A percentile compares a stretch with the other conserved stretches of the same genome.
phyloP scores from a whole-genome alignment of 2,329 filamentous ascomycete species.

The Colletotrichum sp. region DNA sequence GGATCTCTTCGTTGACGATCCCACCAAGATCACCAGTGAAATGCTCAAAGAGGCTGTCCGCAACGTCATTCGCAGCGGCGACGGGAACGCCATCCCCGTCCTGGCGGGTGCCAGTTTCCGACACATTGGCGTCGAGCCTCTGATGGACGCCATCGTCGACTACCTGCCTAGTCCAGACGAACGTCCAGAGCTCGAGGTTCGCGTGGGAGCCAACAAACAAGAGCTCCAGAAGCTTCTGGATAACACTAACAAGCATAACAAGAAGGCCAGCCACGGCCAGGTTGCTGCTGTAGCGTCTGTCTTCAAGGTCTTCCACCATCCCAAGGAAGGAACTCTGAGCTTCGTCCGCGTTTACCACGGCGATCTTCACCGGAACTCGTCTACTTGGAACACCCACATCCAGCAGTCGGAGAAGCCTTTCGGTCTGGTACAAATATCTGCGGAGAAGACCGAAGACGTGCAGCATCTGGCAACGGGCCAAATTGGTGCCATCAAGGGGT shows the following conservation, averaged over 20 bases:
- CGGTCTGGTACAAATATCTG: constrained; percentile 87
- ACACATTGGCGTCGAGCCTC: constrained; percentile 91
- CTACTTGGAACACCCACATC: constrained; percentile 88
- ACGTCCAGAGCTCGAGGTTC: constrained; percentile 79
- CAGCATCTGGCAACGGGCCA: constrained; percentile 82
- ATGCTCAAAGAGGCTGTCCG: constrained; percentile 78
- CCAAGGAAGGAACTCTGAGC: constrained; percentile 84
- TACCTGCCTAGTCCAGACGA: constrained; percentile 85
- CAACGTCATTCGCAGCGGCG: constrained; percentile 69
- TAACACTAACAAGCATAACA: constrained; percentile 30
- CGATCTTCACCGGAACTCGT: constrained; percentile 72
- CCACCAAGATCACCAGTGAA: constrained; percentile 73
- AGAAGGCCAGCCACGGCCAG: constrained; percentile 34
- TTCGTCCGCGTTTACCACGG: constrained; percentile 94
- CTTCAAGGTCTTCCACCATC: constrained; percentile 94
- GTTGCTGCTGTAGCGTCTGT: constrained; percentile 67
- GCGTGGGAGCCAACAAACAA: constrained; percentile 64
- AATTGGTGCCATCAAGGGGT: constrained; percentile 89
- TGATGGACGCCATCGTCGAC: constrained; percentile 88
- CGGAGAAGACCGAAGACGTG: constrained; percentile 85
- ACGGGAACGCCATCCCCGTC: constrained; percentile 80
- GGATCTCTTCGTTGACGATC: constrained; percentile 80
- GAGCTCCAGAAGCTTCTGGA: constrained; percentile 36
- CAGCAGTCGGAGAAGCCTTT: constrained; percentile 80
- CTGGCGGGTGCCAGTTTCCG: constrained; percentile 93